Evolutionary conservation across 345 rosid species (phyloP).

Genomic region (Moricandia moricandioides): DNA sequence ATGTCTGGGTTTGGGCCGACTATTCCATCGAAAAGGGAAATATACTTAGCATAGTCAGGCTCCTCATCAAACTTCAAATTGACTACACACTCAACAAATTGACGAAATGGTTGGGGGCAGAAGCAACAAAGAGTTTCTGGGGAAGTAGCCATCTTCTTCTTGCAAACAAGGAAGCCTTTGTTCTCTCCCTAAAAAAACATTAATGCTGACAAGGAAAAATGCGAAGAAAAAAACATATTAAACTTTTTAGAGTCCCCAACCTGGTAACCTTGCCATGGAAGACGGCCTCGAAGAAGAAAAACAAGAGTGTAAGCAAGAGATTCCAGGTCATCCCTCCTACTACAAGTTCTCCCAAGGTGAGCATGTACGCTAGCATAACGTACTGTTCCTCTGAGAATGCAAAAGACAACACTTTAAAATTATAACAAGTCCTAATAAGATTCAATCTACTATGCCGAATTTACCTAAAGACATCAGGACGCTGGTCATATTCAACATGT

Average conservation of each 20-base stretch:
- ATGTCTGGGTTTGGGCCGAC: constrained; percentile 90
- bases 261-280: constrained; percentile 99
- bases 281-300: constrained; percentile 93
- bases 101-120: constrained; percentile 85
- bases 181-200: constrained; percentile 70
- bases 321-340: constrained; percentile 94
- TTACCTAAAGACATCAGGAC: constrained; percentile 96
- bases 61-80: constrained; percentile 95
- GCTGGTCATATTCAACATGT: constrained; percentile 96
- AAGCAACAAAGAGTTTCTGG: constrained; percentile 86
- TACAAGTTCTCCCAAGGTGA: constrained; percentile 94
- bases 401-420: neutral
- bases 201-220: constrained; percentile 15
- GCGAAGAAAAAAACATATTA: neutral
- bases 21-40: constrained; percentile 89
- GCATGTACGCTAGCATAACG: constrained; percentile 98
- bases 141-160: constrained; percentile 97
- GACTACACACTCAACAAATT: constrained; percentile 87
- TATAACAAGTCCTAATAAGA: constrained; percentile 4
- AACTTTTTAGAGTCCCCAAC: constrained; percentile 35
- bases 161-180: constrained; percentile 92
- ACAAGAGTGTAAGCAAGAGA: constrained; percentile 96
- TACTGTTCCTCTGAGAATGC: constrained; percentile 77
- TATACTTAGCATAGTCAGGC: constrained; percentile 85
- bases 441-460: constrained; percentile 4